A percentile compares a stretch with the other conserved stretches of the same genome.
Evolutionary conservation across 1,284 basidiomycete species (phyloP).

Genomic region (Cutaneotrichosporon dermatis): DNA sequence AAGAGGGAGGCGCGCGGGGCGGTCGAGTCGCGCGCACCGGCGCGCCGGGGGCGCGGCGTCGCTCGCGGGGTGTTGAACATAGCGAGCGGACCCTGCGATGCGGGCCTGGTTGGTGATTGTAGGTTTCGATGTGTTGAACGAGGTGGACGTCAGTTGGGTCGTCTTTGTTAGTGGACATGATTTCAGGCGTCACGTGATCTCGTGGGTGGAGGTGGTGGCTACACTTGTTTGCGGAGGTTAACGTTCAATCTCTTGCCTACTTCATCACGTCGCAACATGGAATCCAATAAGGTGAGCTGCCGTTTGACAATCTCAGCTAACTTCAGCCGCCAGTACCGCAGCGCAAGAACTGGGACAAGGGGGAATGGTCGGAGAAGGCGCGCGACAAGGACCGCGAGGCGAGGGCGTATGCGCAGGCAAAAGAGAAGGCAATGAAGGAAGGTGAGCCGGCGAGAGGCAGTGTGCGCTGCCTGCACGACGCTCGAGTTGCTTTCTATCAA

Average conservation of each 20-base stretch:
- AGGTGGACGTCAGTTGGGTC: no score
- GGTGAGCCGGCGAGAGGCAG: constrained; percentile 52
- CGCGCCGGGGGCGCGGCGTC: constrained; percentile 1
- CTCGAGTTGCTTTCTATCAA: no score
- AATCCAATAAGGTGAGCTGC: not conserved
- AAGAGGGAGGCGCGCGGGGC: not conserved
- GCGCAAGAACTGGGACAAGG: constrained; percentile 47
- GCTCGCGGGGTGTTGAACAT: constrained; percentile 7
- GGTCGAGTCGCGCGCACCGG: not conserved
- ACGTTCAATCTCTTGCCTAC: no score
- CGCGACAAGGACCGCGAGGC: constrained; percentile 44
- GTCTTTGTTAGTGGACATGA: not conserved
- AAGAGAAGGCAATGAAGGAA: constrained; percentile 58
- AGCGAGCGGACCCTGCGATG: not conserved
- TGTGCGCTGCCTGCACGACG: no score
- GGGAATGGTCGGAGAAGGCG: constrained; percentile 47
- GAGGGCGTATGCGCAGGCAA: constrained; percentile 41
- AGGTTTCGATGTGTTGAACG: not conserved
- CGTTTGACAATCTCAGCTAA: not conserved
- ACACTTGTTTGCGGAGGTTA: no score
- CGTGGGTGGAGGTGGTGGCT: no score
- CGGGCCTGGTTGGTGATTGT: no score
- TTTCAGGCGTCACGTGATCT: not conserved
- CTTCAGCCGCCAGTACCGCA: not conserved
- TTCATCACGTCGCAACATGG: constrained; percentile 1